Conservation (phyloP, 179 eudicot genomes). For the Beta macrorhiza region DNA sequence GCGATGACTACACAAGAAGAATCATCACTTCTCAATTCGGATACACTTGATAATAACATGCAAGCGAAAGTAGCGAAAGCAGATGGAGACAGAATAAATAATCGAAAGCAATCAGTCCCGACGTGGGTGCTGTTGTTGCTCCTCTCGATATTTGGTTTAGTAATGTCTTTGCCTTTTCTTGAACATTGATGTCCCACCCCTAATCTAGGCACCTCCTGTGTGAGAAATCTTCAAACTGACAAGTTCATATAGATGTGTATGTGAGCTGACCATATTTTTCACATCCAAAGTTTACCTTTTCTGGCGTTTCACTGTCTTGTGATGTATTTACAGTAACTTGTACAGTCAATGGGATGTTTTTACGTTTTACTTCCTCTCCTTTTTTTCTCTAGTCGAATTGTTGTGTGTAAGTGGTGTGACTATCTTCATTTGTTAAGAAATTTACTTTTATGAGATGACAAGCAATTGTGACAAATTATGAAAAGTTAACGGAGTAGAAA, state of each 20-base stretch:
- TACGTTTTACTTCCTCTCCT: background rate
- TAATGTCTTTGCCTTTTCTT: conserved; percentile 87
- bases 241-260: conserved; percentile 18
- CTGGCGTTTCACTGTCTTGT: conserved; percentile 21
- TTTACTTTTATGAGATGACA: background rate
- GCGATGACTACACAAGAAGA: conserved; percentile 33
- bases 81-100: conserved; percentile 40
- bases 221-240: conserved; percentile 4
- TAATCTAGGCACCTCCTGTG: background rate
- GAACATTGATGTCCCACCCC: conserved; percentile 47
- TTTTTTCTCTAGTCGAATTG: background rate
- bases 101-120: conserved; percentile 50
- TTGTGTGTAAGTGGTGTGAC: background rate
- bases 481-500: no score
- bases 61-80: conserved; percentile 33
- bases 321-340: conserved; percentile 24
- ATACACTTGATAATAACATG: conserved; percentile 28
- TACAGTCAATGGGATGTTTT: conserved; percentile 27
- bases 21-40: conserved; percentile 29
- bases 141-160: conserved; percentile 61
- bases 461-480: no score
- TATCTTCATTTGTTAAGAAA: background rate
- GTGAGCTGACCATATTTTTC: conserved; percentile 20
- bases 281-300: background rate
- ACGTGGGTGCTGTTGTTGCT: conserved; percentile 67